Percentiles rank a stretch among this genome's conserved stretches.
Conservation (phyloP, 495 filamentous ascomycete species). For the Neurospora africana region DNA sequence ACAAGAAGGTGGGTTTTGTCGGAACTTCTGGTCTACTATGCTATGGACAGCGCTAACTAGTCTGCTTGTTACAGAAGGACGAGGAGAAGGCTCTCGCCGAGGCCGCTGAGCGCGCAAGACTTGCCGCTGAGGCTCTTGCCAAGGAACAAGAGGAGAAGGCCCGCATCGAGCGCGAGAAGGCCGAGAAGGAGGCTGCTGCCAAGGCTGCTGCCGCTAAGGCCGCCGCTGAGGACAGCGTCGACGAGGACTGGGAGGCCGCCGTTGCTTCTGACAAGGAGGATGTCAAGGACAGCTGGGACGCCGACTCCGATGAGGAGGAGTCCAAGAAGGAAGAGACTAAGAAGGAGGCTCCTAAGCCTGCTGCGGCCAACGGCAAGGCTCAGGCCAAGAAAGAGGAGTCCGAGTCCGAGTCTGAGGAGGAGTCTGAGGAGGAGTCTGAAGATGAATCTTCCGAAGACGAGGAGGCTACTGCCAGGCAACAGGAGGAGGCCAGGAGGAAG, state of each 20-base stretch:
- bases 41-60: background rate
- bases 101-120: conserved; percentile 54
- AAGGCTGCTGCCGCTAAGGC: conserved; percentile 43
- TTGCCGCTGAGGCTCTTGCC: conserved; percentile 54
- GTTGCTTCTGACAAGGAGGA: conserved; percentile 62
- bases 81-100: conserved; percentile 60
- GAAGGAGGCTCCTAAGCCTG: conserved; percentile 21
- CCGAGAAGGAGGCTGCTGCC: conserved; percentile 44
- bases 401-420: conserved; percentile 19
- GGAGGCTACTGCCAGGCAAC: conserved; percentile 52
- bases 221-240: conserved; percentile 45
- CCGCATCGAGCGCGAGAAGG: conserved; percentile 36
- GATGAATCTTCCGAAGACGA: conserved; percentile 60
- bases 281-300: conserved; percentile 94
- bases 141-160: conserved; percentile 49
- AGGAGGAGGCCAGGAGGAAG: conserved; percentile 63
- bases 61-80: conserved; percentile 42
- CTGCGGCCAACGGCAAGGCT: conserved; percentile 22
- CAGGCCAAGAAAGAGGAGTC: conserved; percentile 8
- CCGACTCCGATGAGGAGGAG: conserved; percentile 66
- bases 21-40: background rate
- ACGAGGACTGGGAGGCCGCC: conserved; percentile 85
- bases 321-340: conserved; percentile 17
- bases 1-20: conserved; percentile 48
- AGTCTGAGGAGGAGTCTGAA: conserved; percentile 27